Evolutionary conservation across 169 alveolate species (phyloP), one percentile per base, ranked within the genome.

Genomic region (Eimeria praecox): DNA sequence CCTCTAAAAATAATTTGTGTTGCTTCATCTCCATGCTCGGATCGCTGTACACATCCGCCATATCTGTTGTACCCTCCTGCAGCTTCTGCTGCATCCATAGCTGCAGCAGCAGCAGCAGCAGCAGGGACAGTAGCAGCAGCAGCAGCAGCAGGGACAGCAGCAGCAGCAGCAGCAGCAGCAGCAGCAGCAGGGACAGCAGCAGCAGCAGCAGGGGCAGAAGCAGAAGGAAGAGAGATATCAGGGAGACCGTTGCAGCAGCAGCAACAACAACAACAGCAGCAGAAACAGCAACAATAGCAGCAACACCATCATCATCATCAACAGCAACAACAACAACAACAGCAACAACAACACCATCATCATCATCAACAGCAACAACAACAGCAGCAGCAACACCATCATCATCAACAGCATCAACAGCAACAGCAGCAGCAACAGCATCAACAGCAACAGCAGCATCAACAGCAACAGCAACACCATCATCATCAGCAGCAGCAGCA

Each of bases 51-150:
- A 83, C 91, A 44, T 83, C 71, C 6, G 91, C 91, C 91, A 83
- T 83, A 49, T 83, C 91, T 40, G 91, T 52, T 27, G 73, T 83
- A 42, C 91, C 91, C n/a, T 83, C 91, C 46, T 83, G 91, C 91
- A 83, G 91, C 91, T 83, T 83, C 91, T 83, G 91, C 75, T 83
- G 91, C 91, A 83, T 83, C 91, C 91, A 83, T 49, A 83, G 69
- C 91, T 83, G 91, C 56, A 78, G 52, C 52, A 40, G 64, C 89
- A 38, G 40, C 89, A n/a, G 64, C 52, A 38, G 1, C 89, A 38
- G 59, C 83, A 24, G 16, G 16, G 10, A 66, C 30, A 27, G 30
- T 8, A 49, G 5, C 56, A 56, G 66, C 66, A 59, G 69, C 69
- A 59, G n/a, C 69, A 59, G 22, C 27, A 16, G 1, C 30, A 4